Evolutionary conservation across 805 yeast species (phyloP), one percentile per base, ranked within the genome.

Genomic region (Metschnikowia aberdeeniae): DNA sequence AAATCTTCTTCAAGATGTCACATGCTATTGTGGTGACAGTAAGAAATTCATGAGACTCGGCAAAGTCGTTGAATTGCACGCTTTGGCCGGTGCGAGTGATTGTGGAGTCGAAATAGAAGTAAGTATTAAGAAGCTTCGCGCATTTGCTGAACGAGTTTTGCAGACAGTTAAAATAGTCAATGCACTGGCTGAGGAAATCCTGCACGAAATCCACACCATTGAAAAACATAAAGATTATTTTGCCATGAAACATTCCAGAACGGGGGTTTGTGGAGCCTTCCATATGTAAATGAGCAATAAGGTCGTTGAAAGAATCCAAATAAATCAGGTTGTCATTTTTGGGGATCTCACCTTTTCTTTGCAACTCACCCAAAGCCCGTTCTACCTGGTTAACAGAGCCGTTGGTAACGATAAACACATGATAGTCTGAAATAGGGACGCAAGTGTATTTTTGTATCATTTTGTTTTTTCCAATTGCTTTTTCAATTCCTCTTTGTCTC

Each of bases 361-460:
- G 52, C 34, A 64, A 56, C 6, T 60, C 58, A 3, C 43, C 45
- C 5, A 66, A 46, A 36, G 59, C 63, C 29, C 50, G 40, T 44
- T 62, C 64, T 4, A 67, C 64, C 50, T 66, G 69, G 19, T 43
- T 51, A 10, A 56, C 52, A 1, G 68, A 52, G 5, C 71, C 72
- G 49, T 68, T 68, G 14, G 71, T 61, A 6, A 68, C 61, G 8
- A 67, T 53, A 19, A 67, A 51, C 6, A 67, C 66, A 49, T 66
- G 68, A 47, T 64, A 63, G 36, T 61, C 67, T 20, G 56, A 49
- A 31, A 44, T 55, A 14, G 69, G 69, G 12, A 63, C 58, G 39
- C 70, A 65, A 33, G 63, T 62, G 49, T 56, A 66, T 51, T 60
- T 66, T 44, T 66, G 69, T 46, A 67, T 66, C 70, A 67, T 67